phyloP scores from a whole-genome alignment of 2,329 filamentous ascomycete genomes.

The Xylaria sp. region DNA sequence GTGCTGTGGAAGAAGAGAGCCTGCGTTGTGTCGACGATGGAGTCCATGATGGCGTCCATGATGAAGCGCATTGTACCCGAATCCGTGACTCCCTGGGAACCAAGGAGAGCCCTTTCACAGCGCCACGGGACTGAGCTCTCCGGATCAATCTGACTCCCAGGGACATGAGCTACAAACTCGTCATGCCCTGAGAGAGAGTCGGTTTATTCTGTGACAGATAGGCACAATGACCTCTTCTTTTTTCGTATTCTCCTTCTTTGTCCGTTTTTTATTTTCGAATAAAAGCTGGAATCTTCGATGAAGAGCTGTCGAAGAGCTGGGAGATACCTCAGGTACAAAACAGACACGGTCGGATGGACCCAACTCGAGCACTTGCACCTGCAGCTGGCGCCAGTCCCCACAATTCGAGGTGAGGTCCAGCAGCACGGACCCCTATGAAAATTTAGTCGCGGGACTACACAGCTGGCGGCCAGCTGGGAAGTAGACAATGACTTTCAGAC shows the following conservation, averaged over 20 bases:
- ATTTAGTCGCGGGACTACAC: not conserved
- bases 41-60: not conserved
- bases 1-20: slow-evolving; percentile 12
- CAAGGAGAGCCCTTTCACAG: slow-evolving; percentile 26
- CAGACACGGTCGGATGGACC: too few species aligned
- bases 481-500: too few species aligned
- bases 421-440: not conserved
- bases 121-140: slow-evolving; percentile 26
- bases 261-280: too few species aligned
- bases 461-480: not conserved
- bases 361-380: too few species aligned
- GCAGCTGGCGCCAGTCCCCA: too few species aligned
- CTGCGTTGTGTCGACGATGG: slow-evolving; percentile 16
- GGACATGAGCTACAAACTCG: slow-evolving; percentile 31
- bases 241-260: too few species aligned
- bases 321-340: too few species aligned
- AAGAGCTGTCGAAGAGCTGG: too few species aligned
- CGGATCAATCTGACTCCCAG: slow-evolving; percentile 29
- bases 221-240: too few species aligned
- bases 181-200: slow-evolving; percentile 20
- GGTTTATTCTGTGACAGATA: not conserved
- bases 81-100: slow-evolving; percentile 25
- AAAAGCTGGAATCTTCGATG: too few species aligned
- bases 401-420: too few species aligned
- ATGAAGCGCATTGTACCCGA: not conserved